phyloP scores from a whole-genome alignment of 2,329 filamentous ascomycete species.

The Fusarium humuli region DNA sequence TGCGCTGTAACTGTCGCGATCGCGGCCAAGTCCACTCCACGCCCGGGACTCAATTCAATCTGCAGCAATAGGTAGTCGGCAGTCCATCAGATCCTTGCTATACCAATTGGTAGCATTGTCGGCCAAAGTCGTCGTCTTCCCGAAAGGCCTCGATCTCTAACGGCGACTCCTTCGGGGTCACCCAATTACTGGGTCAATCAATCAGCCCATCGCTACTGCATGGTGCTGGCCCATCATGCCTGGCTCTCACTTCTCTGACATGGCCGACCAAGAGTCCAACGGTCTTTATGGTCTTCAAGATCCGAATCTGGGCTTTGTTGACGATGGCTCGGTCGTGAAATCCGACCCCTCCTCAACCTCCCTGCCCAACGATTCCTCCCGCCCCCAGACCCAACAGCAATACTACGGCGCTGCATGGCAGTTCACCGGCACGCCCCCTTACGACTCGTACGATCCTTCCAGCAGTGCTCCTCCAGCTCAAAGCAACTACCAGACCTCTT shows the following conservation, averaged over 20 bases:
- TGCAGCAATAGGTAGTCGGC: slow-evolving; percentile 11
- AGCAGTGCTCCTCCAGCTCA: slow-evolving; percentile 51
- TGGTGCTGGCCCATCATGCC: slow-evolving; percentile 47
- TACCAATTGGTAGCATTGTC: slow-evolving; percentile 22
- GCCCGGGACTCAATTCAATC: slow-evolving; percentile 25
- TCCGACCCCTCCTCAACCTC: slow-evolving; percentile 48
- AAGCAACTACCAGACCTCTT: slow-evolving; percentile 51
- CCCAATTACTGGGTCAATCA: slow-evolving; percentile 40
- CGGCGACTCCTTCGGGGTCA: slow-evolving; percentile 41
- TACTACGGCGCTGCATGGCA: slow-evolving; percentile 59
- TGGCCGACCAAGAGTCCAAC: slow-evolving; percentile 56
- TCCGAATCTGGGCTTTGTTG: slow-evolving; percentile 54
- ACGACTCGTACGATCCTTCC: slow-evolving; percentile 59
- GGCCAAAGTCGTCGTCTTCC: slow-evolving; percentile 38
- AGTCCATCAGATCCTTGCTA: slow-evolving; percentile 23
- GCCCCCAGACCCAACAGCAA: slow-evolving; percentile 50
- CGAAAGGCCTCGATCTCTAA: slow-evolving; percentile 38
- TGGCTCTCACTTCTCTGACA: slow-evolving; percentile 48
- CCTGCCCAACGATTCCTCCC: slow-evolving; percentile 50
- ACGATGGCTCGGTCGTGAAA: slow-evolving; percentile 51
- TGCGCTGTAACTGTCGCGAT: slow-evolving; percentile 22
- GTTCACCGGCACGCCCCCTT: slow-evolving; percentile 62
- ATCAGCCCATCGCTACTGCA: slow-evolving; percentile 48
- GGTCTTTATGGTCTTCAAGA: slow-evolving; percentile 61
- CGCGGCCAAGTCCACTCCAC: slow-evolving; percentile 24